Evolutionary conservation across 495 filamentous ascomycete genomes (phyloP), one percentile per base, ranked within the genome.

Genomic region (Rhypophila decipiens): DNA sequence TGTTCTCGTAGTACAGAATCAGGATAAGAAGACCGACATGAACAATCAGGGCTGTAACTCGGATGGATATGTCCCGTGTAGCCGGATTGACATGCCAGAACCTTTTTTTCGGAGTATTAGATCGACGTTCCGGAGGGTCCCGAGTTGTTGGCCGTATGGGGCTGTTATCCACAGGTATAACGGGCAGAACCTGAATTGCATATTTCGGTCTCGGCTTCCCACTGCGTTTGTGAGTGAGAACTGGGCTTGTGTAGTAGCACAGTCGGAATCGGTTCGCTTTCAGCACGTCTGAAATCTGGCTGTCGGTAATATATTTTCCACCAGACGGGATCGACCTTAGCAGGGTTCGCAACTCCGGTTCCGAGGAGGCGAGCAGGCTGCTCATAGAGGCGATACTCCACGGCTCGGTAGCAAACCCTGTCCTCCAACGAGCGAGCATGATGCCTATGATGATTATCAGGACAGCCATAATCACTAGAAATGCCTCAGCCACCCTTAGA

Each of bases 1-100:
- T 63, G 10, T 53, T 57, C 24, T 63, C 54, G 51, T 73, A 73
- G 29, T 68, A 69, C n/a, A 70, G 39, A 46, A 72, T 58, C 19
- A 71, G 39, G 11, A 52, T 53, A 24, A 64, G 36, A 9, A 69
- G 40, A 9, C 65, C 67, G 13, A 55, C 38, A 3, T 65, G 35
- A 0, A 67, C 36, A 11, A 66, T 33, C 4, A 65, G 24, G 22
- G 64, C 51, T 4, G 35, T 3, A 2, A 39, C 13, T 13, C 27
- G 33, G 21, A 24, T 24, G 3, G n/a, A 11, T 1, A 33, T 20
- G 11, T 46, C 44, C 15, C 20, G 37, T 1, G 1, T 41, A 12
- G 19, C 11, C 5, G 20, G 20, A 3, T 11, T 5, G 4, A 42
- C 17, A 15, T 31, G 27, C 27, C 27, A 31, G 27, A 31, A 31